phyloP scores from a whole-genome alignment of 148 eudicot genomes.

The Silene latifolia region DNA sequence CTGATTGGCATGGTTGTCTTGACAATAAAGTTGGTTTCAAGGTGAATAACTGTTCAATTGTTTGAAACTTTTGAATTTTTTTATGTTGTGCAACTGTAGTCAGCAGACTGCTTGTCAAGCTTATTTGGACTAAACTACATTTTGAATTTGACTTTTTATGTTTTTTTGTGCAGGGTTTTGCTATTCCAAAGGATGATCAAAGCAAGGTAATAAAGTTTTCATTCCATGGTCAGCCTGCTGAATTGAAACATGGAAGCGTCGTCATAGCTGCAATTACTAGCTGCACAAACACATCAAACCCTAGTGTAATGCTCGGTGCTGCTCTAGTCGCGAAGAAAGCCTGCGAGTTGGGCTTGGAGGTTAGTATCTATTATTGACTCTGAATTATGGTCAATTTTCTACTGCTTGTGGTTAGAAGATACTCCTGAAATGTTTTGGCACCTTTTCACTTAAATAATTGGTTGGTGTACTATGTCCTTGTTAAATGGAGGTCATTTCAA shows the following conservation, averaged over 20 bases:
- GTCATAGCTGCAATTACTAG: slow-evolving; percentile 98
- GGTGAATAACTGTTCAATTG: slow-evolving; percentile 45
- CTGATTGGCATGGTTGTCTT: slow-evolving; percentile 90
- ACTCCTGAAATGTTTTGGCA: neutral
- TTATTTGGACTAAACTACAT: no score
- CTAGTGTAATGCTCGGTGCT: slow-evolving; percentile 98
- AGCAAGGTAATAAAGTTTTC: slow-evolving; percentile 74
- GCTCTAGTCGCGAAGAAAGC: slow-evolving; percentile 97
- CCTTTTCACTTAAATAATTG: neutral
- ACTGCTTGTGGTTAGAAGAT: neutral
- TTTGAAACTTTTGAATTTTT: no score
- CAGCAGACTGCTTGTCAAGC: no score
- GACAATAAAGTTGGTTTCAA: slow-evolving; percentile 90
- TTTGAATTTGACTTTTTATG: slow-evolving; percentile 5
- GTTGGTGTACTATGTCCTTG: neutral
- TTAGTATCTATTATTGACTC: slow-evolving; percentile 25
- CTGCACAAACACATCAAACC: slow-evolving; percentile 96
- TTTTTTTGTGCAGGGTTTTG: slow-evolving; percentile 67
- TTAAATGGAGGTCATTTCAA: neutral
- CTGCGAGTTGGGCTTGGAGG: slow-evolving; percentile 91
- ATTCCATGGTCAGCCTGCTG: slow-evolving; percentile 86
- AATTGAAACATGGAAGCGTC: slow-evolving; percentile 88
- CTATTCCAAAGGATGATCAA: slow-evolving; percentile 76
- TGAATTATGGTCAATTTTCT: neutral
- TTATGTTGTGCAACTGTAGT: no score